Evolutionary conservation across 768 basidiomycete species (phyloP).

Genomic region (Exidia glandulosa): DNA sequence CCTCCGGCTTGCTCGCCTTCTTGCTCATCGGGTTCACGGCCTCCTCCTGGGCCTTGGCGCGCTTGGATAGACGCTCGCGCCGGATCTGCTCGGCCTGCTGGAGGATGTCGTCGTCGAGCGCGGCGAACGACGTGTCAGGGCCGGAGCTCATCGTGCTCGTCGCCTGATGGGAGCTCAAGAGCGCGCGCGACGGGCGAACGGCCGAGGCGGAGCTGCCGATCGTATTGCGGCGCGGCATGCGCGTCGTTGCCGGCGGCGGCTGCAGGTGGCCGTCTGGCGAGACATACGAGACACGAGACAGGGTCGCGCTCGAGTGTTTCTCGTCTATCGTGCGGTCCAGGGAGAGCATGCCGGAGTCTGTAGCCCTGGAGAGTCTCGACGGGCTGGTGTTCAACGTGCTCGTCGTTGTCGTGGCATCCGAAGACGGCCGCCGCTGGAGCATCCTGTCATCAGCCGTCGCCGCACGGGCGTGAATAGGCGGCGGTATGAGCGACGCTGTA

Average conservation of each 20-base stretch:
- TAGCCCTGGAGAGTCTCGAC: neutral
- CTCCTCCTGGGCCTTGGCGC: slow-evolving; percentile 53
- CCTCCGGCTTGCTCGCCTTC: slow-evolving; percentile 25
- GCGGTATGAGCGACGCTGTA: neutral
- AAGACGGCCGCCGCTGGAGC: neutral
- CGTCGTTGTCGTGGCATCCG: neutral
- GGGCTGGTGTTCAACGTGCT: neutral
- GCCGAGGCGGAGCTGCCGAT: neutral
- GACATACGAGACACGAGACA: neutral
- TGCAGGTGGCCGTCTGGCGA: neutral
- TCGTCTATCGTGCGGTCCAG: neutral
- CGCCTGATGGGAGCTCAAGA: neutral
- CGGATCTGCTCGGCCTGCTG: slow-evolving; percentile 83
- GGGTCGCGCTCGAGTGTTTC: neutral
- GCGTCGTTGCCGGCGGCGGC: neutral
- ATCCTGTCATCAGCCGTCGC: neutral
- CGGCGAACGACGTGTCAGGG: slow-evolving; percentile 18
- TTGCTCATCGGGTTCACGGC: slow-evolving; percentile 28
- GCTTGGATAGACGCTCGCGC: slow-evolving; percentile 61
- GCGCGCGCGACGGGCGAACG: neutral
- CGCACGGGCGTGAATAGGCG: neutral
- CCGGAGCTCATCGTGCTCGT: neutral
- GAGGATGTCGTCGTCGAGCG: slow-evolving; percentile 72
- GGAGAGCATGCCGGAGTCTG: neutral
- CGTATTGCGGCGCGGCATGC: neutral